Evolutionary conservation across 139 green algal species (phyloP), one percentile per base, ranked within the genome.

Genomic region (Closterium sp.): DNA sequence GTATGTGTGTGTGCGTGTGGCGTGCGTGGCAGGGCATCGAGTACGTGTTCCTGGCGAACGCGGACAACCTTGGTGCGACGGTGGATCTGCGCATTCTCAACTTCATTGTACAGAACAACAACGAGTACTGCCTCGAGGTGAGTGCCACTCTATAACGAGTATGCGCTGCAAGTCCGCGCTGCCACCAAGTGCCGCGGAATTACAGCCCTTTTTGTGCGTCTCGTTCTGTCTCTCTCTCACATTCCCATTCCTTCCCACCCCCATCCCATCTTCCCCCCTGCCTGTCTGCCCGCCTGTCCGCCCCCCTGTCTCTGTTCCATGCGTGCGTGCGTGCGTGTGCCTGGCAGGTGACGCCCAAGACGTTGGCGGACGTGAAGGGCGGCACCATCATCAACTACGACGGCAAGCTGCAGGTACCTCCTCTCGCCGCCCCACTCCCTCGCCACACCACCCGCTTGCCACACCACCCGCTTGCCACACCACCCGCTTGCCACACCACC

Each of bases 361-460:
- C 90, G 7, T 28, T 93, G 85, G 90, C 90, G 79, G 90, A 93
- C 19, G 90, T 93, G 31, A 93, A 93, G 90, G 90, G 90, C 9
- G 90, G 90, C 42, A 93, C 90, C n/a, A n/a, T 93, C 30, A 93
- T 93, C 86, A 88, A 42, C 42, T 93, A 93, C 85, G 90, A 93
- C 22, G 90, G 90, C 31, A 32, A 42, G 27, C 34, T 92, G 19
- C 89, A 92, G 89, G 89, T 92, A 1, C 19, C 28, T 24, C 32
- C n/a, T 86, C 79, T 29, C 9, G 4, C 84, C 79, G 24, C 24
- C 7, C 79, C 79, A 86, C 2, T 10, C 22, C n/a, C 84, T 87
- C 10, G 13, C 50, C 13, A 11, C 50, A 73, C 50, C 50, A 24
- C 50, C 50, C 17, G 10, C 50, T 73, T 7, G 7, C 42, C 42